These are phyloP conservation scores for Cercospora nicotianae DNA, from an alignment of 2,329 filamentous ascomycete genomes.

Conservation along the genomic window DNA sequence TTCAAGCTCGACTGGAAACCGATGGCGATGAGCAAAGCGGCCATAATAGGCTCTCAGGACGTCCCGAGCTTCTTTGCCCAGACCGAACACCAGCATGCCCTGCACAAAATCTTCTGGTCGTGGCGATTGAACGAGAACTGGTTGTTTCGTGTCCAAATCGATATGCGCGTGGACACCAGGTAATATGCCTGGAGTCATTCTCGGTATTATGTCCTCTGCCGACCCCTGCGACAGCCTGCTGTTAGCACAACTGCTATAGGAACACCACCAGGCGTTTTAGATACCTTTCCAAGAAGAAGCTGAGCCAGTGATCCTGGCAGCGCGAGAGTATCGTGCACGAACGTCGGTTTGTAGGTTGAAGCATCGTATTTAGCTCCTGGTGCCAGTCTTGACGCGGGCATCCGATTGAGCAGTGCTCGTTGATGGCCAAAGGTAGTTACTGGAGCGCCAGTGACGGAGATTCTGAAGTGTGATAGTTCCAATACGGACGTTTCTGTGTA, in stretches of 20 bases:
- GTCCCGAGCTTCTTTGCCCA: slow-evolving; percentile 23
- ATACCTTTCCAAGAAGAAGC: slow-evolving; percentile 34
- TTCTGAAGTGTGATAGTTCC: neutral
- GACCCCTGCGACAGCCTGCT: slow-evolving; percentile 15
- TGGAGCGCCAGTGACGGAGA: neutral
- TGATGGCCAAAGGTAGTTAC: slow-evolving; percentile 28
- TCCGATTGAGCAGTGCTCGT: slow-evolving; percentile 32
- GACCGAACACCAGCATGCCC: slow-evolving; percentile 36
- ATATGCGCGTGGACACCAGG: slow-evolving; percentile 28
- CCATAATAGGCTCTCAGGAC: slow-evolving; percentile 33
- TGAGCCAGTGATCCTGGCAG: slow-evolving; percentile 46
- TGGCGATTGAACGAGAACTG: slow-evolving; percentile 28
- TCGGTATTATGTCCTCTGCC: slow-evolving; percentile 26
- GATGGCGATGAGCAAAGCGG: slow-evolving; percentile 18
- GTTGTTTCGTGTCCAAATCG: slow-evolving; percentile 22
- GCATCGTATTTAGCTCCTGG: slow-evolving; percentile 39
- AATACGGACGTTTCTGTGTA: neutral
- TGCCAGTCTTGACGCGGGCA: slow-evolving; percentile 51
- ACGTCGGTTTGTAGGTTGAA: slow-evolving; percentile 56
- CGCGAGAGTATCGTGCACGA: slow-evolving; percentile 53
- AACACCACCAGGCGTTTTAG: neutral
- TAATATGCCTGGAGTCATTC: slow-evolving; percentile 35
- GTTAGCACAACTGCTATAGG: neutral
- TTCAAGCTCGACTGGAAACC: slow-evolving; percentile 30
- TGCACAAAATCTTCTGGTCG: slow-evolving; percentile 27